Percentiles rank a stretch among this genome's conserved stretches.
Conservation (phyloP, 371 early-diverging fungal genomes). For the Nematocida ausubeli region DNA sequence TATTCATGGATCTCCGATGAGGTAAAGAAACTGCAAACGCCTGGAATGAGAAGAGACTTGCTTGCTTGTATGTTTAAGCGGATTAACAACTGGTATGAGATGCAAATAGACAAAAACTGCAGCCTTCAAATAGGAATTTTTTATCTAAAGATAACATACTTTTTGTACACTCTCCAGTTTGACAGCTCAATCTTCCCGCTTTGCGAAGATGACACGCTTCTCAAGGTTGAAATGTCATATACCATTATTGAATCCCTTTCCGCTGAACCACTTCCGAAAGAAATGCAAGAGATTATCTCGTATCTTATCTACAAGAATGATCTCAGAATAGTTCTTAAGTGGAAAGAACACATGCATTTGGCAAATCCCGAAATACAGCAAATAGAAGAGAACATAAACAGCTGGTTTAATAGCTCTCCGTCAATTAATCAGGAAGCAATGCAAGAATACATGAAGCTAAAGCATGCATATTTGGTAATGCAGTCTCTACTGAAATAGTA, state of each 20-base stretch:
- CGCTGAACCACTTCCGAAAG: neutral
- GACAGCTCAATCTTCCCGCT: neutral
- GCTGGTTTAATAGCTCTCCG: neutral
- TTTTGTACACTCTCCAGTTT: slow-evolving; percentile 39
- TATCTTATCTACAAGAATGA: slow-evolving; percentile 26
- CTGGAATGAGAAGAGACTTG: neutral
- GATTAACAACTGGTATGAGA: slow-evolving; percentile 29
- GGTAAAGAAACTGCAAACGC: slow-evolving; percentile 8
- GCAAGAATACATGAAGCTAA: slow-evolving; percentile 13
- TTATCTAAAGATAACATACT: slow-evolving; percentile 27
- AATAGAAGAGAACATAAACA: slow-evolving; percentile 9
- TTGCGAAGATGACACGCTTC: neutral
- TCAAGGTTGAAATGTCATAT: slow-evolving; percentile 27
- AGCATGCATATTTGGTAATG: slow-evolving; percentile 23
- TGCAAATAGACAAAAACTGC: neutral
- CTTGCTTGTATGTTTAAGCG: neutral
- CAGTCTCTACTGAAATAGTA: slow-evolving; percentile 29
- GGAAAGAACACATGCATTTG: slow-evolving; percentile 43
- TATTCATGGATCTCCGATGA: slow-evolving; percentile 24
- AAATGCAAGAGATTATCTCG: slow-evolving; percentile 7
- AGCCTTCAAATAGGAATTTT: neutral
- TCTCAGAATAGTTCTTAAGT: slow-evolving; percentile 17
- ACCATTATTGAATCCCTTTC: neutral
- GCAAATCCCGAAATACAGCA: slow-evolving; percentile 4
- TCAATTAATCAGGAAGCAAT: neutral